Percentiles rank a stretch among this genome's conserved stretches.
These are phyloP conservation scores for Naganishia kalamii DNA, from an alignment of 768 basidiomycete species.

Conservation along the genomic window DNA sequence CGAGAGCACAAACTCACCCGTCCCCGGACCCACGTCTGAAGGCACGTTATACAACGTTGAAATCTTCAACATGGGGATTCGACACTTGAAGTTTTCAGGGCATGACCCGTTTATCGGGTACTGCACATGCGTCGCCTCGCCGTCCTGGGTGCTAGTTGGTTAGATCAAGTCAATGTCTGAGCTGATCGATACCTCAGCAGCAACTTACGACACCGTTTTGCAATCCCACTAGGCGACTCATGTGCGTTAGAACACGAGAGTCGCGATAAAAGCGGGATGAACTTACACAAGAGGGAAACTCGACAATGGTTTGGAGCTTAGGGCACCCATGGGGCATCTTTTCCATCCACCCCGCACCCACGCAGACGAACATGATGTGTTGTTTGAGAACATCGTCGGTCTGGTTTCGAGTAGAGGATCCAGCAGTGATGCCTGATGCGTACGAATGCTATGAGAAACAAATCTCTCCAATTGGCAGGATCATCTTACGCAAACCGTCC, in stretches of 20 bases:
- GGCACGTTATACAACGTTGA: background rate
- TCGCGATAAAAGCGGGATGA: no score
- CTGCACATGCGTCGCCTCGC: background rate
- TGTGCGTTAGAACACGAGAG: no score
- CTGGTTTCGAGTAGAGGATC: background rate
- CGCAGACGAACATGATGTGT: background rate
- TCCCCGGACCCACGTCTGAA: background rate
- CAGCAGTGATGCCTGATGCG: background rate
- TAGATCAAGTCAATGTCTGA: no score
- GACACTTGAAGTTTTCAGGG: background rate
- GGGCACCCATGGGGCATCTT: background rate
- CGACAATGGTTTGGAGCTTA: background rate
- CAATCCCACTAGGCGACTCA: conserved; percentile 13
- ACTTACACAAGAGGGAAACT: conserved; percentile 1
- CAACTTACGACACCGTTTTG: background rate
- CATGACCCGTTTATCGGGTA: background rate
- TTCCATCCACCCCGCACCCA: background rate
- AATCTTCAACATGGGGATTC: background rate
- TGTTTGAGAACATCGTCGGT: background rate
- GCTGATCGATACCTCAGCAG: background rate
- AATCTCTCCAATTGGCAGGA: no score
- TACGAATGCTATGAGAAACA: background rate
- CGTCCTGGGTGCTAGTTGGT: background rate
- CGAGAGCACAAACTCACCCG: background rate
- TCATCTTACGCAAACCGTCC: background rate